Base-by-base conservation (phyloP, 257 asterid genomes). In the Sherardia arvensis region DNA sequence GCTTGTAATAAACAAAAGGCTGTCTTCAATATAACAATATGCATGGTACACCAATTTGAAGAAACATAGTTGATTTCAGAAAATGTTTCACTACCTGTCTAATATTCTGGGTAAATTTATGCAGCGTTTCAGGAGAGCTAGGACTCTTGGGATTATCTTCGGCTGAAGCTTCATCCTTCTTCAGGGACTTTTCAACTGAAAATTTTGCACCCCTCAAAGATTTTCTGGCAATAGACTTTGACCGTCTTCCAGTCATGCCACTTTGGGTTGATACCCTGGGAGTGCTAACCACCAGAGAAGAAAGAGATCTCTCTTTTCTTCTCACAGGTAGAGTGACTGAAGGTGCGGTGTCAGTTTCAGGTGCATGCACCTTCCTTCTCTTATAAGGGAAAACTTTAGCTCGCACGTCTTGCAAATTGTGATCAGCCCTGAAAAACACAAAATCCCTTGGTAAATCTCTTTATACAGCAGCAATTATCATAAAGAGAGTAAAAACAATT, bases 251-350 rank as follows among this genome's bases (percentile, higher is more conserved):
- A 0, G 99, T 90, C 87, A 84, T 73, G 66, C 97, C 97, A 66
- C 79, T 63, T 74, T 85, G 94, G 9, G 95, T n/a, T 68, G 99
- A 83, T 61, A 93, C 96, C 77, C 95, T 84, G 22, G 99, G 99
- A 62, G 99, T 85, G 83, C 83, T 90, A 59, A 93, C 95, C 64
- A 85, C 99, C 84, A 93, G 76, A 18, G 97, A 84, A 7, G 99
- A 93, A 62, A 93, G 97, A 21, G 96, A 93, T 74, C 95, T 83
- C 82, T 93, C 99, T 82, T 93, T 93, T 77, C 96, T 87, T 86
- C 86, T 93, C 36, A 78, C 90, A 26, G 99, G 99, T 75, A 90
- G 72, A 36, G 87, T 54, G 65, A 87, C 65, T 38, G 88, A 81
- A 72, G 88, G 70, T 69, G 73, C 67, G 71, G 74, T 69, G 76